Evolutionary conservation across 164 flowering plant species (phyloP).

Genomic region (Cinnamomum chago): DNA sequence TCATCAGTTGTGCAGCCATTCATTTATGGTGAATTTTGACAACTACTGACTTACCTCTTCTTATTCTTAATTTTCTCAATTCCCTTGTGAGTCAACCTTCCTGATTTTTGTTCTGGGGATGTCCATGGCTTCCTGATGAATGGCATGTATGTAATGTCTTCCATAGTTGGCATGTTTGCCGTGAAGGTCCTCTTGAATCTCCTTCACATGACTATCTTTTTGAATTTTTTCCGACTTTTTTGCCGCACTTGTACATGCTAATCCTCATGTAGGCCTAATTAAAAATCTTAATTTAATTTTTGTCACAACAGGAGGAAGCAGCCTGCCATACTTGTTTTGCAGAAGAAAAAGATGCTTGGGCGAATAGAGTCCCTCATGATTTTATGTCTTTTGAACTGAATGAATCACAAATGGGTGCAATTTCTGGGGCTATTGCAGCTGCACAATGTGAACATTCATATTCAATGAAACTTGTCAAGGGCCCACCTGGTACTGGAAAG

Average conservation of each 20-base stretch:
- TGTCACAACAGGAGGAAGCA: conserved; percentile 30
- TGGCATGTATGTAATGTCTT: too few species aligned
- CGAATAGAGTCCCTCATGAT: background rate
- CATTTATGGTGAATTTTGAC: too few species aligned
- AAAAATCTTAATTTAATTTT: background rate
- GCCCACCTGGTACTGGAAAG: conserved; percentile 84
- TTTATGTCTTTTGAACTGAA: conserved; percentile 27
- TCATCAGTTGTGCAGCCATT: too few species aligned
- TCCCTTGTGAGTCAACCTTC: too few species aligned
- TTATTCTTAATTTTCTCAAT: too few species aligned
- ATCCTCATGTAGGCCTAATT: background rate
- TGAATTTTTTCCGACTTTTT: background rate
- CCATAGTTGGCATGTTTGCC: too few species aligned
- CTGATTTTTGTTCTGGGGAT: too few species aligned
- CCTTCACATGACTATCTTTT: background rate
- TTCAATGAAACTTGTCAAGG: conserved; percentile 58
- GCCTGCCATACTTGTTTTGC: conserved; percentile 23
- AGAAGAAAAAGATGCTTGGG: background rate
- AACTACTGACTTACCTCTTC: too few species aligned
- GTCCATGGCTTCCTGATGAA: too few species aligned
- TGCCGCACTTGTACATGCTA: background rate
- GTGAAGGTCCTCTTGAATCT: background rate
- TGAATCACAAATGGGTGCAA: conserved; percentile 51
- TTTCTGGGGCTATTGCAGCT: conserved; percentile 27
- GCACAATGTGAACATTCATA: conserved; percentile 26